Conservation (phyloP, 1,284 basidiomycete species). For the Leccinum fallax region DNA sequence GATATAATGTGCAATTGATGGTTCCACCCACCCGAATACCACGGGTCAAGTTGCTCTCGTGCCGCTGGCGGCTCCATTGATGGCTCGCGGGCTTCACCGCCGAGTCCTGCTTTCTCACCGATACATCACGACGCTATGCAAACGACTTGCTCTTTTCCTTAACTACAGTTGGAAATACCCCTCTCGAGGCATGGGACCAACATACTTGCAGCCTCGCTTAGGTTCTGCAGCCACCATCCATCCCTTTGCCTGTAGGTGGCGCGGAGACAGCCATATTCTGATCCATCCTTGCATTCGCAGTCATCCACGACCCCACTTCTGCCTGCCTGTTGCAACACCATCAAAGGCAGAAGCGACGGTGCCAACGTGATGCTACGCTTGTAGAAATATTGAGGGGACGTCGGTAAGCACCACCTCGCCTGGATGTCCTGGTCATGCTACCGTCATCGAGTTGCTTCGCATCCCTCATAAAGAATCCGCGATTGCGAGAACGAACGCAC, state of each 20-base stretch:
- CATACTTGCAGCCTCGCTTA: conserved; percentile 33
- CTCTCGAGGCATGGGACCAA: conserved; percentile 24
- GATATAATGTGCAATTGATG: conserved; percentile 4
- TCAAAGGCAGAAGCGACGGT: conserved; percentile 31
- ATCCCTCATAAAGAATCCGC: conserved; percentile 28
- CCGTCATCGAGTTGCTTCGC: conserved; percentile 16
- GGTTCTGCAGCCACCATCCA: conserved; percentile 29
- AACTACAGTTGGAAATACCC: conserved; percentile 18
- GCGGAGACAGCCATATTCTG: conserved; percentile 22
- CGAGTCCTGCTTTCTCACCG: conserved; percentile 11
- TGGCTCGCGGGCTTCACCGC: conserved; percentile 2
- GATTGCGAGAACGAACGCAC: conserved; percentile 24
- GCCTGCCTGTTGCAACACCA: conserved; percentile 30
- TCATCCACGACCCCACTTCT: conserved; percentile 23
- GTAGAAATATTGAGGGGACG: conserved; percentile 28
- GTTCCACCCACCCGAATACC: conserved; percentile 6
- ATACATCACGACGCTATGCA: conserved; percentile 10
- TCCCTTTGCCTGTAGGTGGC: conserved; percentile 35
- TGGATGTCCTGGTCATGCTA: conserved; percentile 13
- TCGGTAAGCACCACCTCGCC: conserved; percentile 26
- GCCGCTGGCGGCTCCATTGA: conserved; percentile 4
- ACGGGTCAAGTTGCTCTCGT: conserved; percentile 12
- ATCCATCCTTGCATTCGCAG: conserved; percentile 31
- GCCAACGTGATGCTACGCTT: conserved; percentile 36
- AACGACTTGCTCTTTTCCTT: conserved; percentile 12